Conservation (phyloP, 805 yeast species). For the Wickerhamia fluorescens region DNA sequence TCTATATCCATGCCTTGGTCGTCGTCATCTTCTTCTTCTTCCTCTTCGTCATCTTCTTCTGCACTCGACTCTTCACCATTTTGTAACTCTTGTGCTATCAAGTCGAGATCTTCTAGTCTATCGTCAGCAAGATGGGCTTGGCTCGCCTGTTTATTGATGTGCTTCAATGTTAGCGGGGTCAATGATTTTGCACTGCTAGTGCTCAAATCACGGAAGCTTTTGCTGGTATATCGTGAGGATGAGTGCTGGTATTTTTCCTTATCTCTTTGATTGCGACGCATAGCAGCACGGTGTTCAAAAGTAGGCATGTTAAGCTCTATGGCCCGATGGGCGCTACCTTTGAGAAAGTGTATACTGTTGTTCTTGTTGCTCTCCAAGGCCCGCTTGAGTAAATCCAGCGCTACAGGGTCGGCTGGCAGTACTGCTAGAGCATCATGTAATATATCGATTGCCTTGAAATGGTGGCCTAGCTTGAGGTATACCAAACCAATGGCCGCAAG, state of each 20-base stretch:
- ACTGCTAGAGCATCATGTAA: conserved; percentile 79
- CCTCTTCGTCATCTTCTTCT: conserved; percentile 1
- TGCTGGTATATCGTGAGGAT: no score
- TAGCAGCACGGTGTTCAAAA: conserved; percentile 16
- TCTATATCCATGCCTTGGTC: conserved; percentile 53
- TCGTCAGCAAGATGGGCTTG: background rate
- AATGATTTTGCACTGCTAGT: conserved; percentile 14
- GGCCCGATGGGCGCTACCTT: conserved; percentile 13
- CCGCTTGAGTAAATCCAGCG: conserved; percentile 70
- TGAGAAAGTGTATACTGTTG: conserved; percentile 17
- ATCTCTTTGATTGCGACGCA: no score
- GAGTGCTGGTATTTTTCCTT: no score
- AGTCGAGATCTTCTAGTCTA: conserved; percentile 1
- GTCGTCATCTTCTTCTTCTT: conserved; percentile 38
- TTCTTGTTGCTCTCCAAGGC: conserved; percentile 59
- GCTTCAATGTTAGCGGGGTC: no score
- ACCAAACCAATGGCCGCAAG: conserved; percentile 82
- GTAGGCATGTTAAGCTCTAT: conserved; percentile 20
- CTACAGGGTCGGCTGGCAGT: conserved; percentile 74
- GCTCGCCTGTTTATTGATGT: conserved; percentile 5
- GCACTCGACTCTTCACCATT: conserved; percentile 2
- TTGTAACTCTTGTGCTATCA: conserved; percentile 1
- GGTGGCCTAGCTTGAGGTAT: conserved; percentile 60
- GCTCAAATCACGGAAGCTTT: background rate
- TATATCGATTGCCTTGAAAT: conserved; percentile 61